These are phyloP conservation scores for Penicillium pancosmium DNA, from an alignment of 495 filamentous ascomycete genomes.

Conservation along the genomic window DNA sequence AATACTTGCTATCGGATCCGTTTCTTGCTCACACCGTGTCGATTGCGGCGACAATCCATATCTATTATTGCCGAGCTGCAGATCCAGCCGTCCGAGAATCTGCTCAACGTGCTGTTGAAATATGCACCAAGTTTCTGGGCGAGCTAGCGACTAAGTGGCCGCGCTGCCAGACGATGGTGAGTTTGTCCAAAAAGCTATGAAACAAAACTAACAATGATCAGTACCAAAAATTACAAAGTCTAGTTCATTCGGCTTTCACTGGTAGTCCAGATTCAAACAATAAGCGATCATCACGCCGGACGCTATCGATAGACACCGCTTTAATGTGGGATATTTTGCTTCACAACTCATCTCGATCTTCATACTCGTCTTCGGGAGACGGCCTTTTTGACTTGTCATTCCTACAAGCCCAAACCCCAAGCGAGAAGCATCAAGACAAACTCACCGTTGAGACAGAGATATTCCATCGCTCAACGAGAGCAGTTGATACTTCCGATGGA, in stretches of 20 bases:
- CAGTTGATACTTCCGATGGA: slow-evolving; percentile 45
- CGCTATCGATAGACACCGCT: slow-evolving; percentile 41
- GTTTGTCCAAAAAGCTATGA: background rate
- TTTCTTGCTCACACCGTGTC: slow-evolving; percentile 44
- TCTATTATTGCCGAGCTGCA: slow-evolving; percentile 47
- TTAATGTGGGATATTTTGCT: slow-evolving; percentile 51
- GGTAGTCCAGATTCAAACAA: slow-evolving; percentile 32
- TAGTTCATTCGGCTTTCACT: slow-evolving; percentile 40
- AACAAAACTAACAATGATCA: slow-evolving; percentile 8
- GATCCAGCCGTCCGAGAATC: slow-evolving; percentile 42
- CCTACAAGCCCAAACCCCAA: slow-evolving; percentile 6
- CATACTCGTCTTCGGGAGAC: slow-evolving; percentile 17
- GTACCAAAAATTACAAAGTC: slow-evolving; percentile 38
- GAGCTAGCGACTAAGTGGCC: slow-evolving; percentile 35
- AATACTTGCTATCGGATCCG: slow-evolving; percentile 42
- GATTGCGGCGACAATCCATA: slow-evolving; percentile 44
- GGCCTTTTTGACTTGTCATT: slow-evolving; percentile 35
- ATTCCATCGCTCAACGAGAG: slow-evolving; percentile 40
- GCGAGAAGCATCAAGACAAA: slow-evolving; percentile 21
- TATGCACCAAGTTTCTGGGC: slow-evolving; percentile 39
- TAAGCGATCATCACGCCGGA: slow-evolving; percentile 37
- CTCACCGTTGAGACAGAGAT: slow-evolving; percentile 45
- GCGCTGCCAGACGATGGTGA: slow-evolving; percentile 36
- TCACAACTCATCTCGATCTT: slow-evolving; percentile 27
- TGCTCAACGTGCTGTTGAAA: slow-evolving; percentile 39